Evolutionary conservation across 2,329 filamentous ascomycete genomes (phyloP), one percentile per base, ranked within the genome.

Genomic region (Ceratocystis diversiconidia): DNA sequence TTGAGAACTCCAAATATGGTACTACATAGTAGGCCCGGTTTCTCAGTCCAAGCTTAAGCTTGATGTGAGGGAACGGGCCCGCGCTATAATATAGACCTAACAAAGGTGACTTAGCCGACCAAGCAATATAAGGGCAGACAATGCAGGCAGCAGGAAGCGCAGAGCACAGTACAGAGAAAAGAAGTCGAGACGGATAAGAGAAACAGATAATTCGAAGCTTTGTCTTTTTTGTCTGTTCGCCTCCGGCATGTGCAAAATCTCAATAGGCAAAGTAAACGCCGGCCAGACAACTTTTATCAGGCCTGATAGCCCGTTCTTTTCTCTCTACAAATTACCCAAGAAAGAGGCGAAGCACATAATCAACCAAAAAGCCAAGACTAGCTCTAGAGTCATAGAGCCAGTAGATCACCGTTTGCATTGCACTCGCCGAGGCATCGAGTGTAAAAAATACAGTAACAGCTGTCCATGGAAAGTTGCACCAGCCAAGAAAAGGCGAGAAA

Each of bases 11-110:
- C 44, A 19, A 19, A 25, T 22, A 25, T 59, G 55, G 25, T 32
- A n/a, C 55, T 6, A 59, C 55, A 59, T n/a, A 59, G 55, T 59
- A 59, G 55, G 55, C 55, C 55, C 55, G 55, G 55, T 36, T 59
- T 59, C 55, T n/a, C 55, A 36, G 55, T 59, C 55, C 25, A 25
- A 36, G 55, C 55, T 59, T 25, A 17, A 59, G 55, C 55, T 59
- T 59, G 55, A 59, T 59, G 55, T 59, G 55, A 59, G 55, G 28
- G 55, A 59, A 59, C 55, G 55, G 55, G 55, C 55, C 55, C 28
- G 25, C 17, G 36, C 36, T 41, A 41, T 59, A 59, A 59, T 59
- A 36, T 17, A 28, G 55, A 59, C 15, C 32, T 19, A 59, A 59
- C 22, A 59, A 30, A 59, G 55, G 55, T n/a, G 28, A 32, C n/a